phyloP scores from a whole-genome alignment of 2,329 filamentous ascomycete genomes.

The Exophiala lecanii-corni region DNA sequence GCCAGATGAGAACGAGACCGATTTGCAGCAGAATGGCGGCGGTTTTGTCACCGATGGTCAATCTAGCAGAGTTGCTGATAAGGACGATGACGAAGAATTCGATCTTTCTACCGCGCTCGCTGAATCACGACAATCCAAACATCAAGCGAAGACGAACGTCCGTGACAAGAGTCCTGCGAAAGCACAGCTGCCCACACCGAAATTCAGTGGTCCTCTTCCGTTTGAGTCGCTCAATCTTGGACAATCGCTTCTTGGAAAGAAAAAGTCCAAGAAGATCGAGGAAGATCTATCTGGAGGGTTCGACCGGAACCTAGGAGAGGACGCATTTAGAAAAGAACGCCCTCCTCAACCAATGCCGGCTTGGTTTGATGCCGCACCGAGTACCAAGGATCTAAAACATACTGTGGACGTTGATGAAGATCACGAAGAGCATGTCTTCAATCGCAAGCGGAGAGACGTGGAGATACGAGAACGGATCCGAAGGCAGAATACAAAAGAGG shows the following conservation, averaged over 20 bases:
- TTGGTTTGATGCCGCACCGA: slow-evolving; percentile 41
- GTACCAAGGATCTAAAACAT: slow-evolving; percentile 26
- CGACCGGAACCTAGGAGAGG: slow-evolving; percentile 44
- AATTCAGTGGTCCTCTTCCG: slow-evolving; percentile 74
- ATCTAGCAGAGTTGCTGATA: slow-evolving; percentile 44
- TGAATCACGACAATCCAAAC: slow-evolving; percentile 62
- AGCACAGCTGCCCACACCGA: slow-evolving; percentile 6
- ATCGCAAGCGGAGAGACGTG: slow-evolving; percentile 5
- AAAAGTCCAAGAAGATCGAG: slow-evolving; percentile 49
- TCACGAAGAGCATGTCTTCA: slow-evolving; percentile 18
- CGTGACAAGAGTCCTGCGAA: slow-evolving; percentile 44
- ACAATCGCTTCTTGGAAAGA: slow-evolving; percentile 52
- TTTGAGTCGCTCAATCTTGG: slow-evolving; percentile 78
- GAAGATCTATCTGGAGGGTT: slow-evolving; percentile 62
- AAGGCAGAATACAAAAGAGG: slow-evolving; percentile 31
- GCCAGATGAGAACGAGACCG: slow-evolving; percentile 27
- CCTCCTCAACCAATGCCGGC: slow-evolving; percentile 39
- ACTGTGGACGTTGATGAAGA: slow-evolving; percentile 9
- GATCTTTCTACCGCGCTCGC: slow-evolving; percentile 73
- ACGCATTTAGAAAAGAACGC: slow-evolving; percentile 27
- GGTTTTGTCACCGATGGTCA: slow-evolving; percentile 41
- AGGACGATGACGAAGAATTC: slow-evolving; percentile 68
- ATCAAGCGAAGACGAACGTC: slow-evolving; percentile 31
- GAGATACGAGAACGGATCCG: slow-evolving; percentile 22
- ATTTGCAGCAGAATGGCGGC: slow-evolving; percentile 44